Evolutionary conservation across 116 monocot genomes (phyloP).

Genomic region (Zostera marina): DNA sequence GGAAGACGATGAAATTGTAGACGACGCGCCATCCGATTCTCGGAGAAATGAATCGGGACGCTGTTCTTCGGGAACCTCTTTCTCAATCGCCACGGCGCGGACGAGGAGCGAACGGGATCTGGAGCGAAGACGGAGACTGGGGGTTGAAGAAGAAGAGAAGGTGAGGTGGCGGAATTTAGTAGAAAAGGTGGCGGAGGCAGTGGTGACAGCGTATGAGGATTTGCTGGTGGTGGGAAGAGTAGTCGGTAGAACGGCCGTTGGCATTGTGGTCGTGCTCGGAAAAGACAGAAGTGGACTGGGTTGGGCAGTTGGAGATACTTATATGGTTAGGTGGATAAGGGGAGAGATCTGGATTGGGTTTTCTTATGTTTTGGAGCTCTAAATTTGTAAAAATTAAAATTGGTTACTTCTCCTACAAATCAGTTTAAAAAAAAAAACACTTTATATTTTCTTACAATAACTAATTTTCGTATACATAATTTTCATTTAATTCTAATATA

Average conservation of each 20-base stretch:
- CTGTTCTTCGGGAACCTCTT: slow-evolving; percentile 78
- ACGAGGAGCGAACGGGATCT: background rate
- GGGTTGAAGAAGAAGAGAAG: background rate
- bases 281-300: no score
- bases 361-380: no score
- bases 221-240: background rate
- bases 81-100: slow-evolving; percentile 66
- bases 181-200: background rate
- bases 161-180: slow-evolving; percentile 2
- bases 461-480: no score
- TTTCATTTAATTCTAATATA: no score
- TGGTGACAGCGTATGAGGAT: slow-evolving; percentile 1
- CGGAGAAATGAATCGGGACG: slow-evolving; percentile 88
- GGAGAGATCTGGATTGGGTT: no score
- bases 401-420: no score
- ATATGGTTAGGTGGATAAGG: no score
- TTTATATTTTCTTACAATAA: no score
- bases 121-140: background rate
- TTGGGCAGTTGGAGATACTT: no score
- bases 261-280: background rate
- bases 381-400: no score
- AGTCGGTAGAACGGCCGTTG: background rate
- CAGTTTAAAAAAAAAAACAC: no score
- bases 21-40: slow-evolving; percentile 14
- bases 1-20: slow-evolving; percentile 4